Percentiles rank a stretch among this genome's conserved stretches.
Conservation (phyloP, 768 basidiomycete species). For the Dentipellis fragilis region DNA sequence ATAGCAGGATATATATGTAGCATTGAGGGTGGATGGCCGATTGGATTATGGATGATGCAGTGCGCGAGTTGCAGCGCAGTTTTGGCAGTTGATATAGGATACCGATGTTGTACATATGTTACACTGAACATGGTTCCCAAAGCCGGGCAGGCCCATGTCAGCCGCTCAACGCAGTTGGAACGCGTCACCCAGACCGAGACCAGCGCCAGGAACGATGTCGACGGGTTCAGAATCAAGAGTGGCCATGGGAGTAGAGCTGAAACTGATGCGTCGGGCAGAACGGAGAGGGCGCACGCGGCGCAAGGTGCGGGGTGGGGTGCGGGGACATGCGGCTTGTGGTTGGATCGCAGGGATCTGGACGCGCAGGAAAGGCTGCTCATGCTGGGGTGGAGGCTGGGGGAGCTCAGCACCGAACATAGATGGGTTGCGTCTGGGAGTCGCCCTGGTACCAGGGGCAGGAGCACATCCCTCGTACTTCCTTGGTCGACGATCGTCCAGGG, state of each 20-base stretch:
- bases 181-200: slow-evolving; percentile 41
- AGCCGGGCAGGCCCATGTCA: not conserved
- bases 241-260: slow-evolving; percentile 5
- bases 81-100: not conserved
- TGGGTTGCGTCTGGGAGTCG: slow-evolving; percentile 9
- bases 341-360: slow-evolving; percentile 25
- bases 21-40: not conserved
- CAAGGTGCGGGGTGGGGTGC: slow-evolving; percentile 49
- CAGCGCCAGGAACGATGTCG: slow-evolving; percentile 17
- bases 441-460: slow-evolving; percentile 3
- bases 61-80: not conserved
- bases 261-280: slow-evolving; percentile 13
- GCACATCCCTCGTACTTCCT: not conserved
- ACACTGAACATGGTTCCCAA: not conserved
- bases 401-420: slow-evolving; percentile 13
- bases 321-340: slow-evolving; percentile 57
- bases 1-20: not conserved
- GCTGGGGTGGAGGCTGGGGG: slow-evolving; percentile 5
- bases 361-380: slow-evolving; percentile 9
- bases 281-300: slow-evolving; percentile 13
- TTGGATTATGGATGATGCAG: not conserved
- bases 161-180: slow-evolving; percentile 47
- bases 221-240: slow-evolving; percentile 7
- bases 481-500: not conserved
- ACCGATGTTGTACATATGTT: not conserved